Percentiles rank a stretch among this genome's conserved stretches.
Evolutionary conservation across 2,329 filamentous ascomycete species (phyloP).

Genomic region (Colletotrichum horii): DNA sequence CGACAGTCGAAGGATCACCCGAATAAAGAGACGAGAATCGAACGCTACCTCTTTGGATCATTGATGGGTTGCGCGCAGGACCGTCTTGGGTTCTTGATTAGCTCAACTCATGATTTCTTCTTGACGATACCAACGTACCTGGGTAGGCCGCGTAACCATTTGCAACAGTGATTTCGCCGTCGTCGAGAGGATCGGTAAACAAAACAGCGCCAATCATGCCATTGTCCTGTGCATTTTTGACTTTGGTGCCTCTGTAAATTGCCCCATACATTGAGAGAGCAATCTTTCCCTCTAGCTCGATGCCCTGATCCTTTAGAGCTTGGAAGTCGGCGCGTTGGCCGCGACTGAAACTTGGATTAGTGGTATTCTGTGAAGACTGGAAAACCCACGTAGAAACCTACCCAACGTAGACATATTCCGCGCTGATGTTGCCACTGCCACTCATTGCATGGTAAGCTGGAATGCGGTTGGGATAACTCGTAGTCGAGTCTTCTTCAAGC

Average conservation of each 20-base stretch:
- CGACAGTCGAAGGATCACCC: not conserved
- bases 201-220: conserved; percentile 8
- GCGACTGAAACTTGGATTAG: not conserved
- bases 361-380: too few relatives aligned
- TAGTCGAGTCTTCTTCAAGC: conserved; percentile 14
- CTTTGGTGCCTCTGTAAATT: conserved; percentile 6
- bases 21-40: conserved; percentile 8
- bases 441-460: conserved; percentile 12
- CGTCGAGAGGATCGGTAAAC: conserved; percentile 3
- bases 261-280: conserved; percentile 5
- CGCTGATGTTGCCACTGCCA: conserved; percentile 3
- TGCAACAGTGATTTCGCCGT: conserved; percentile 10
- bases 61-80: not conserved
- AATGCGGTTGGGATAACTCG: conserved; percentile 10
- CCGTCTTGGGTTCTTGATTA: not conserved
- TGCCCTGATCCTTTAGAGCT: not conserved
- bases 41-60: conserved; percentile 15
- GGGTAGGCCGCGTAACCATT: conserved; percentile 8
- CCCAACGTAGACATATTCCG: conserved; percentile 12
- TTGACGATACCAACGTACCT: not conserved
- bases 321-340: not conserved
- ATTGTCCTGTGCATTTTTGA: conserved; percentile 8
- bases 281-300: conserved; percentile 5
- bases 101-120: fast-evolving
- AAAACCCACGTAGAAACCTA: not conserved